Conservation (phyloP, 257 asterid genomes). For the Sherardia arvensis region DNA sequence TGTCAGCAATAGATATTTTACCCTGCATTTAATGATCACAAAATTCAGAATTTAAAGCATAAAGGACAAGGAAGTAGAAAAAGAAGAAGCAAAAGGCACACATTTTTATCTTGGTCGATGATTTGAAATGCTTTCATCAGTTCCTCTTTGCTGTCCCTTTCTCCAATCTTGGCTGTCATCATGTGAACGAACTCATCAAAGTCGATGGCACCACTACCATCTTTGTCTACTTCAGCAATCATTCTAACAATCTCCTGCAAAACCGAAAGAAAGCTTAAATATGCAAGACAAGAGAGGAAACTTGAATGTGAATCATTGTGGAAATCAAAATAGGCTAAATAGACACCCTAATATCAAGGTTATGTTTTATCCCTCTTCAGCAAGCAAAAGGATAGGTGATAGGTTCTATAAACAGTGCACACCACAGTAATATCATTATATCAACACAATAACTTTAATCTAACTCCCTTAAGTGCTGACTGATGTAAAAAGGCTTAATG, state of each 20-base stretch:
- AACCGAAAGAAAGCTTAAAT: not conserved
- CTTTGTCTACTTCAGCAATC: constrained; percentile 95
- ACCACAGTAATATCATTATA: not conserved
- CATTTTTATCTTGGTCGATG: constrained; percentile 87
- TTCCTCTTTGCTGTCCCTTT: constrained; percentile 84
- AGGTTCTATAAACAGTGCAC: not conserved
- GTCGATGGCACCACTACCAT: constrained; percentile 94
- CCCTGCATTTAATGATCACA: constrained; percentile 43
- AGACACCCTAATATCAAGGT: not conserved
- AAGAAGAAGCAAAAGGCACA: constrained; percentile 21
- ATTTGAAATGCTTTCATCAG: constrained; percentile 78
- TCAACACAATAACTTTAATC: not conserved
- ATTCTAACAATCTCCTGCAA: constrained; percentile 68
- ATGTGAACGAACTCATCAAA: constrained; percentile 78
- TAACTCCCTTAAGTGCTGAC: too few species aligned
- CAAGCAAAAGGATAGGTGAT: not conserved
- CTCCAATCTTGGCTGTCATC: constrained; percentile 97
- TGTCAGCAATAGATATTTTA: constrained; percentile 74
- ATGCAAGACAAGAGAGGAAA: not conserved
- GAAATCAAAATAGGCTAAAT: not conserved
- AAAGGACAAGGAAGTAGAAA: not conserved
- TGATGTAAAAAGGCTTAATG: not conserved
- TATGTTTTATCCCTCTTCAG: not conserved
- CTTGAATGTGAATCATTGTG: not conserved
- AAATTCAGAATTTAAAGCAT: constrained; percentile 12